Base-by-base conservation (phyloP, 352 stramenopile species). In the Phytophthora palmivora region DNA sequence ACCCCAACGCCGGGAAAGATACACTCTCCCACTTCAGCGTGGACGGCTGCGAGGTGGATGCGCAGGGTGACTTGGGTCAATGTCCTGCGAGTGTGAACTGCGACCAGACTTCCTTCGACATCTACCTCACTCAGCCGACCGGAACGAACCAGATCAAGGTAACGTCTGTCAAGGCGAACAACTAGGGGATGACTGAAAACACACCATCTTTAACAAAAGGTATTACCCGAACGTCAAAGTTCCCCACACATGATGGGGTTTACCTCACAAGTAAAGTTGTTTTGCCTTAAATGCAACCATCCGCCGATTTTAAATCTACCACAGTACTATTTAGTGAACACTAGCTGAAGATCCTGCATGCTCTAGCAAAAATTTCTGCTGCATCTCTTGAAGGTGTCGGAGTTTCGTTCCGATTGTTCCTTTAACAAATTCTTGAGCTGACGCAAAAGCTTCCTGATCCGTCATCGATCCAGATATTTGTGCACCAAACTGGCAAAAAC, bases 401-500 rank as follows among this genome's bases (percentile, higher is more conserved):
- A 65, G 57, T 19, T 65, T 65, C 15, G 22, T 39, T 3, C 57
- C 57, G 3, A 65, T 32, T 11, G 57, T 18, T 5, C 32, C 33
- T 48, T 30, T 32, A 3, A 59, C 39, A 10, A 59, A 65, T 26
- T 53, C 41, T 41, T 64, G 56, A 4, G 49, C 46, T 7, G 43
- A 6, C 5, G 34, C 44, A 19, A 63, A 34, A 22, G 39, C 44
- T 10, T 55, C 63, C n/a, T 36, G 26, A 21, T 7, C 32, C 12
- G 33, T 15, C 9, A 37, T n/a, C 4, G 24, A 6, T 34, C 33
- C n/a, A n/a, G n/a, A n/a, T n/a, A n/a, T n/a, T n/a, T 63, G 32
- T 0, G 51, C 48, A 18, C 54, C 59, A 39, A 72, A 64, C 6
- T 64, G 63, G 19, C 44, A 72, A 28, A 59, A 72, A 8, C 37